Conservation (phyloP, 108 stramenopile species). For the Pseudonitzschia pungens region DNA sequence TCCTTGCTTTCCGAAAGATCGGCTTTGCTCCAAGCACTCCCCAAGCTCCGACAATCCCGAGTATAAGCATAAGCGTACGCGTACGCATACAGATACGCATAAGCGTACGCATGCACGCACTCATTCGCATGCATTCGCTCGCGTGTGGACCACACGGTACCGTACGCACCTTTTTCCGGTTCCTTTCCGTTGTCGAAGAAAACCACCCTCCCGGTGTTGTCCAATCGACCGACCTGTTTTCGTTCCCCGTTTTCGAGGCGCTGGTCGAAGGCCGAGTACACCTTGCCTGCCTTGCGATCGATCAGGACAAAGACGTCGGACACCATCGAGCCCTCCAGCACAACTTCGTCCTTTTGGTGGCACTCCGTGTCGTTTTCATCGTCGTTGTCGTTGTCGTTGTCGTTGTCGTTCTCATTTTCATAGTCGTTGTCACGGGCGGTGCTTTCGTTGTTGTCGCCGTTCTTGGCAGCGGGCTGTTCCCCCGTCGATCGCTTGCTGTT, state of each 20-base stretch:
- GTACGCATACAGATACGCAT: too few species aligned
- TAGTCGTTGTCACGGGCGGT: too few species aligned
- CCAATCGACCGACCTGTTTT: conserved; percentile 46
- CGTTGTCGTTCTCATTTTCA: neutral
- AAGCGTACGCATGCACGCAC: conserved; percentile 8
- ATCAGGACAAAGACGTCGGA: conserved; percentile 50
- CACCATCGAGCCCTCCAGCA: conserved; percentile 57
- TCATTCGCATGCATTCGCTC: neutral
- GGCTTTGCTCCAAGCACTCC: too few species aligned
- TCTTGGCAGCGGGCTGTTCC: neutral
- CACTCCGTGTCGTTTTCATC: too few species aligned
- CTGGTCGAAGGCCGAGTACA: conserved; percentile 54
- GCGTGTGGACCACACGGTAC: neutral
- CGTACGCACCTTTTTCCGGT: neutral
- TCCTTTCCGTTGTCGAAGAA: conserved; percentile 21
- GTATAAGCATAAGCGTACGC: too few species aligned
- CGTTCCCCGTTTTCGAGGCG: conserved; percentile 38
- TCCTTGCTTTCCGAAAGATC: too few species aligned
- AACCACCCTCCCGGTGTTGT: conserved; percentile 19
- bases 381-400: neutral
- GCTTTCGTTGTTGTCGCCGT: neutral
- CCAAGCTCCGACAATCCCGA: too few species aligned
- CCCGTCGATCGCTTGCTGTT: too few species aligned
- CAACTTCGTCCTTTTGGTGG: neutral
- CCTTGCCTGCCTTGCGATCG: conserved; percentile 43